phyloP scores from a whole-genome alignment of 2,329 filamentous ascomycete genomes.

The Penicillium sp. region DNA sequence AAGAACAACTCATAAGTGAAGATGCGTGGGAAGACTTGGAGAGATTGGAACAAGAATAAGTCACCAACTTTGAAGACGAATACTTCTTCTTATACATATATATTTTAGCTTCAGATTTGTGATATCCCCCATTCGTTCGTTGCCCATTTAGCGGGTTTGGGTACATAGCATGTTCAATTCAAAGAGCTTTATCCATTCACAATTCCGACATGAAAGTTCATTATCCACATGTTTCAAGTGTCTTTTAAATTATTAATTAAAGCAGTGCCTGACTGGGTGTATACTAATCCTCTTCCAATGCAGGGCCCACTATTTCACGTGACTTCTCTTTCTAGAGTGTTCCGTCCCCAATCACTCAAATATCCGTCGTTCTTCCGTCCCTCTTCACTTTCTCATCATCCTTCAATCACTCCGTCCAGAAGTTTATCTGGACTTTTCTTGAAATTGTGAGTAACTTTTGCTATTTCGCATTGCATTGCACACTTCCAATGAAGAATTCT shows the following conservation, averaged over 20 bases:
- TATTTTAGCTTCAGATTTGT: slow-evolving; percentile 15
- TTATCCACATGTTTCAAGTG: background rate
- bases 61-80: background rate
- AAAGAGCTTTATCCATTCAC: background rate
- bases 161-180: background rate
- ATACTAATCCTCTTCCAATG: background rate
- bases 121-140: slow-evolving; percentile 25
- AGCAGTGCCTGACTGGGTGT: too few relatives aligned
- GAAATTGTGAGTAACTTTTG: slow-evolving; percentile 20
- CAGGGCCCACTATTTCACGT: slow-evolving; percentile 17
- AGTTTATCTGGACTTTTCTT: slow-evolving; percentile 5
- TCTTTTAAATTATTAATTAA: too few relatives aligned
- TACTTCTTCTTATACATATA: background rate
- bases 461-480: background rate
- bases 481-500: slow-evolving; percentile 2
- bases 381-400: slow-evolving; percentile 9
- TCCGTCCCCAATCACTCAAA: slow-evolving; percentile 30
- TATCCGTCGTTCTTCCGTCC: slow-evolving; percentile 20
- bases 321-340: slow-evolving; percentile 39
- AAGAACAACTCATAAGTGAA: slow-evolving; percentile 68
- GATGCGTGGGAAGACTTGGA: slow-evolving; percentile 87
- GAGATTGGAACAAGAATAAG: slow-evolving; percentile 51
- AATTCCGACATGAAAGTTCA: too few relatives aligned
- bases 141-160: slow-evolving; percentile 13
- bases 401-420: slow-evolving; percentile 4